A percentile compares a stretch with the other conserved stretches of the same genome.
Evolutionary conservation across 768 basidiomycete species (phyloP).

Genomic region (Porpolomopsis calyptriformis): DNA sequence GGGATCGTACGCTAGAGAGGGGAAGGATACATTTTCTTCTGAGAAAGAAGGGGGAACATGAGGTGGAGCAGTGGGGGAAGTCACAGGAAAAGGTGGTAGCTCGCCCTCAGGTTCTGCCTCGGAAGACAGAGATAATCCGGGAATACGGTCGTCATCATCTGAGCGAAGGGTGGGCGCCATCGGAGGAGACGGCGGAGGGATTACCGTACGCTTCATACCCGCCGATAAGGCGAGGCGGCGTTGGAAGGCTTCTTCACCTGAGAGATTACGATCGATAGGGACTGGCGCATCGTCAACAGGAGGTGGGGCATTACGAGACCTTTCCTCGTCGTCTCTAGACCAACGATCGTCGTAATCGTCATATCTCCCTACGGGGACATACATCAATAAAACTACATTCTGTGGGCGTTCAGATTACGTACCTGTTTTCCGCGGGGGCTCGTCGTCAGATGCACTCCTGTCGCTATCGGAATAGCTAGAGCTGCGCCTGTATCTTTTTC

Average conservation of each 20-base stretch:
- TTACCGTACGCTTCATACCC: conserved; percentile 17
- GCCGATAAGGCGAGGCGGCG: conserved; percentile 61
- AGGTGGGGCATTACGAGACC: conserved; percentile 16
- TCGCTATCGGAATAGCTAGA: conserved; percentile 61
- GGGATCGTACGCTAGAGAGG: conserved; percentile 53
- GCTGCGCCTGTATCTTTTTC: conserved; percentile 46
- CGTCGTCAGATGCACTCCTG: conserved; percentile 52
- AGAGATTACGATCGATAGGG: conserved; percentile 35
- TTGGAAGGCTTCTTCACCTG: conserved; percentile 74
- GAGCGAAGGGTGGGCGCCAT: conserved; percentile 14
- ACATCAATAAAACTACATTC: conserved; percentile 5
- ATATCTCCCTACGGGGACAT: conserved; percentile 32
- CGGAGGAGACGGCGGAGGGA: conserved; percentile 15
- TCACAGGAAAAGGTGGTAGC: conserved; percentile 40
- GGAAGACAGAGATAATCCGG: conserved; percentile 8
- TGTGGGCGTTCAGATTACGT: conserved; percentile 10
- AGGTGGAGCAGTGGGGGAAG: conserved; percentile 17
- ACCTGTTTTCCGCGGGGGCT: conserved; percentile 63
- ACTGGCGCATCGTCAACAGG: conserved; percentile 24
- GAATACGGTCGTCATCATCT: conserved; percentile 17
- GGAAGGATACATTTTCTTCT: neutral
- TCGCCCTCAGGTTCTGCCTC: conserved; percentile 50
- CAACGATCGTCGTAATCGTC: conserved; percentile 42
- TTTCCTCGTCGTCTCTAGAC: conserved; percentile 43
- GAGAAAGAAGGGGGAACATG: conserved; percentile 17